These are phyloP conservation scores for Mycosarcoma mackinlayi DNA, from an alignment of 1,284 basidiomycete genomes.

Conservation along the genomic window DNA sequence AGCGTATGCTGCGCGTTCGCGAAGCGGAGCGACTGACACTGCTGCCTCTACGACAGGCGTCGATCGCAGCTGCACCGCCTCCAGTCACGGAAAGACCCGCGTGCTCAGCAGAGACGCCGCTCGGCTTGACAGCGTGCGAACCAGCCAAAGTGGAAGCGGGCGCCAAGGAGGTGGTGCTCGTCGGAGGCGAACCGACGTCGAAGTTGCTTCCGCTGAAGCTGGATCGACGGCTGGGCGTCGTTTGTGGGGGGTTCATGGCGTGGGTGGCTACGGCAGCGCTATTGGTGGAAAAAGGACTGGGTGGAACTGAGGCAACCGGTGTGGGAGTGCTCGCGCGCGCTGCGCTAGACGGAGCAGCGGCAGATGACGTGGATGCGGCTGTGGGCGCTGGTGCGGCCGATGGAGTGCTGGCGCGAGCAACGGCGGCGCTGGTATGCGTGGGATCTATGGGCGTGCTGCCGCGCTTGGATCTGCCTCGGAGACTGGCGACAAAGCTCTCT, in stretches of 20 bases:
- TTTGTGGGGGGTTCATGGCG: slow-evolving; percentile 63
- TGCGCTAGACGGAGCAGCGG: slow-evolving; percentile 14
- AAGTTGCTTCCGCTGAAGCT: slow-evolving; percentile 64
- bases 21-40: slow-evolving; percentile 56
- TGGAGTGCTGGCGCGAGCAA: slow-evolving; percentile 36
- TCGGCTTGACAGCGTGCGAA: slow-evolving; percentile 25
- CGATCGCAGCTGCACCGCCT: slow-evolving; percentile 16
- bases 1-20: slow-evolving; percentile 54
- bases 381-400: slow-evolving; percentile 20
- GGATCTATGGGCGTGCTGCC: slow-evolving; percentile 59
- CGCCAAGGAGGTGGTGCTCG: slow-evolving; percentile 58
- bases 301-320: slow-evolving; percentile 45
- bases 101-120: slow-evolving; percentile 8
- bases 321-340: slow-evolving; percentile 51
- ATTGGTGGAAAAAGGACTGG: slow-evolving; percentile 47
- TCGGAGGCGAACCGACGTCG: slow-evolving; percentile 59
- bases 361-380: slow-evolving; percentile 21
- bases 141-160: slow-evolving; percentile 32
- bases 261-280: slow-evolving; percentile 38
- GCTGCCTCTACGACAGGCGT: slow-evolving; percentile 27
- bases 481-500: slow-evolving; percentile 50
- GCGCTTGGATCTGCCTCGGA: slow-evolving; percentile 51
- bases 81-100: slow-evolving; percentile 8
- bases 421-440: slow-evolving; percentile 19
- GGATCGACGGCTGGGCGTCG: slow-evolving; percentile 58